Conservation (phyloP, 148 eudicot species). For the Chenopodium berlandieri region DNA sequence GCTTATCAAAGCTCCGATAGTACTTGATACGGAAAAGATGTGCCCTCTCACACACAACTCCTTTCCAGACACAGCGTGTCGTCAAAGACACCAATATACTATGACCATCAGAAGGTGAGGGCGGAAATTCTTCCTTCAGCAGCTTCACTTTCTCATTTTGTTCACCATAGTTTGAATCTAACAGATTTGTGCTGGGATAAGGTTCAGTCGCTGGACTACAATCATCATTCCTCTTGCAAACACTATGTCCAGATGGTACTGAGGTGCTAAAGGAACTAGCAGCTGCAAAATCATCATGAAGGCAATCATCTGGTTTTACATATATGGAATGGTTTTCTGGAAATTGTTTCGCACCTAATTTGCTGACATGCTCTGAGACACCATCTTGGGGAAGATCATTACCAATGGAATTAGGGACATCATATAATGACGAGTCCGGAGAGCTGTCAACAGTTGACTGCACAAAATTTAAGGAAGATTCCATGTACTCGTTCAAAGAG, state of each 20-base stretch:
- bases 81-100: conserved; percentile 89
- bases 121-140: conserved; percentile 66
- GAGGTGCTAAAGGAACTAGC: conserved; percentile 30
- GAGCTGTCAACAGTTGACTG: conserved; percentile 17
- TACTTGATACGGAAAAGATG: conserved; percentile 95
- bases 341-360: conserved; percentile 14
- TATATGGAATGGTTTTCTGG: conserved; percentile 31
- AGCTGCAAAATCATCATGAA: conserved; percentile 21
- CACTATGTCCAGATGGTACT: conserved; percentile 16
- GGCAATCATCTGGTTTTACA: conserved; percentile 24
- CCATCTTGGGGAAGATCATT: conserved; percentile 31
- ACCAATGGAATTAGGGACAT: conserved; percentile 24
- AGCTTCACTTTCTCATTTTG: conserved; percentile 36
- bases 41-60: conserved; percentile 87
- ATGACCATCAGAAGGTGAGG: conserved; percentile 82
- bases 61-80: conserved; percentile 94
- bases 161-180: conserved; percentile 38
- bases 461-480: conserved; percentile 11
- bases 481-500: conserved; percentile 15
- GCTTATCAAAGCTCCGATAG: conserved; percentile 87
- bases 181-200: conserved; percentile 24
- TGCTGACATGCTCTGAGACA: conserved; percentile 28
- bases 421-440: conserved; percentile 23
- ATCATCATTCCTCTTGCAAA: conserved; percentile 18
- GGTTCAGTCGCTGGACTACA: conserved; percentile 23